Percentiles rank a stretch among this genome's conserved stretches.
phyloP scores from a whole-genome alignment of 2,329 filamentous ascomycete species.

The Phyllosticta citribraziliensis region DNA sequence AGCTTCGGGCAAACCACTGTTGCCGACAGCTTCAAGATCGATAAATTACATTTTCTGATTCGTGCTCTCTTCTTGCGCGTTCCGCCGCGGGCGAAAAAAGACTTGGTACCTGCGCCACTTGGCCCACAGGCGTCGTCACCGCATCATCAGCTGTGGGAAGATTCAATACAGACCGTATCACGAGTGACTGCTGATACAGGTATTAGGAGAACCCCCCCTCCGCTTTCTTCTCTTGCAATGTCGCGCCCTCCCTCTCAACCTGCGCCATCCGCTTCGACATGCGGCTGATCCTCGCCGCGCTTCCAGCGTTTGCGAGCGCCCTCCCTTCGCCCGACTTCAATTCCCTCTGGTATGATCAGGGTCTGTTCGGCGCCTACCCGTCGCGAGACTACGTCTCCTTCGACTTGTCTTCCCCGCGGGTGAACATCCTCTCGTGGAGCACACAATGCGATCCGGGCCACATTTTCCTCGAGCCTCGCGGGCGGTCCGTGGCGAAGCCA shows the following conservation, averaged over 20 bases:
- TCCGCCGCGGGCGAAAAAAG: neutral
- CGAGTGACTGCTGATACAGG: neutral
- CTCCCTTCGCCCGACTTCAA: slow-evolving; percentile 5
- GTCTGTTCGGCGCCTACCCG: slow-evolving; percentile 8
- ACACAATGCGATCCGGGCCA: slow-evolving; percentile 12
- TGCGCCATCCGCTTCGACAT: slow-evolving; percentile 2
- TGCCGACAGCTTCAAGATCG: neutral
- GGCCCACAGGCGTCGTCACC: neutral
- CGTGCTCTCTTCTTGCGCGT: neutral
- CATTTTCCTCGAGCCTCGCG: slow-evolving; percentile 12
- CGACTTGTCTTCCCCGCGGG: slow-evolving; percentile 8
- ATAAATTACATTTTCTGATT: neutral
- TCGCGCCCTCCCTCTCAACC: neutral
- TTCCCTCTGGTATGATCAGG: slow-evolving; percentile 10
- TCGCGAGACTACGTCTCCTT: slow-evolving; percentile 8
- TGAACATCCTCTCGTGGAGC: slow-evolving; percentile 13
- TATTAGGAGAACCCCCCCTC: neutral
- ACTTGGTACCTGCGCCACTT: neutral
- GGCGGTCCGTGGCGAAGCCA: slow-evolving; percentile 9
- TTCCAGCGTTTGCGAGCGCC: slow-evolving; percentile 1
- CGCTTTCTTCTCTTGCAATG: neutral
- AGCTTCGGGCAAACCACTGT: neutral
- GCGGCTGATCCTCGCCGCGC: slow-evolving; percentile 1
- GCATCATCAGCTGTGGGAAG: neutral
- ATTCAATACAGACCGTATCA: neutral